A percentile compares a stretch with the other conserved stretches of the same genome.
phyloP scores from a whole-genome alignment of 2,329 filamentous ascomycete genomes.

The Aspergillus sp. region DNA sequence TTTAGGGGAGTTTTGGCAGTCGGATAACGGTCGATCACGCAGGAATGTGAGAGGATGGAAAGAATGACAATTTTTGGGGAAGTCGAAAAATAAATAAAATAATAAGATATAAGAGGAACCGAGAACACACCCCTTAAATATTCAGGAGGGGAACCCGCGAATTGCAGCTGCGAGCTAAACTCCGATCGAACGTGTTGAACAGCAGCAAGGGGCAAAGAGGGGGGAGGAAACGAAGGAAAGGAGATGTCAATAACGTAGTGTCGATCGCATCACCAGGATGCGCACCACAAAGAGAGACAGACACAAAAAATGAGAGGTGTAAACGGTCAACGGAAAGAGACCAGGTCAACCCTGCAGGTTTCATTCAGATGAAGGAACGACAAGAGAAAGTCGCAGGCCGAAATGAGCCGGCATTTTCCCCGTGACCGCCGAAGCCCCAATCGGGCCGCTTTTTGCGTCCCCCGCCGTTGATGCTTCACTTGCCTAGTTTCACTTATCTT shows the following conservation, averaged over 20 bases:
- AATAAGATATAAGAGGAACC: neutral
- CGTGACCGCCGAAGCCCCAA: constrained; percentile 29
- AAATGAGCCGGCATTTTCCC: constrained; percentile 9
- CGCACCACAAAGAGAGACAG: constrained; percentile 1
- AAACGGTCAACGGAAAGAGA: neutral
- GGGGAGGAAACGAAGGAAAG: constrained; percentile 1
- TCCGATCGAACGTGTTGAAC: constrained; percentile 1
- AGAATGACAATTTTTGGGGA: neutral
- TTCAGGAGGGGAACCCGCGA: neutral
- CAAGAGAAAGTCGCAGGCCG: neutral
- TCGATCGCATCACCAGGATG: constrained; percentile 19
- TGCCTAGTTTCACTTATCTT: constrained; percentile 5
- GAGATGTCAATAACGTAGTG: constrained; percentile 6
- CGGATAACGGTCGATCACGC: neutral
- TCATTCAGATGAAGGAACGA: neutral
- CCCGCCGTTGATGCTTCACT: constrained; percentile 1
- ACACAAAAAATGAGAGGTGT: neutral
- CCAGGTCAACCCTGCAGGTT: neutral
- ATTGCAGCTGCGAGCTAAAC: constrained; percentile 5
- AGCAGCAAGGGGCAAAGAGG: neutral
- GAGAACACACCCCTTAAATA: constrained; percentile 2
- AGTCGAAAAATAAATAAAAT: neutral
- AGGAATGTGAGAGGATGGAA: neutral
- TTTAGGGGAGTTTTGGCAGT: constrained; percentile 3
- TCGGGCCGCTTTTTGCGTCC: constrained; percentile 5